Evolutionary conservation across 768 basidiomycete species (phyloP), one percentile per base, ranked within the genome.

Genomic region (Pleurotus tuber-regium): DNA sequence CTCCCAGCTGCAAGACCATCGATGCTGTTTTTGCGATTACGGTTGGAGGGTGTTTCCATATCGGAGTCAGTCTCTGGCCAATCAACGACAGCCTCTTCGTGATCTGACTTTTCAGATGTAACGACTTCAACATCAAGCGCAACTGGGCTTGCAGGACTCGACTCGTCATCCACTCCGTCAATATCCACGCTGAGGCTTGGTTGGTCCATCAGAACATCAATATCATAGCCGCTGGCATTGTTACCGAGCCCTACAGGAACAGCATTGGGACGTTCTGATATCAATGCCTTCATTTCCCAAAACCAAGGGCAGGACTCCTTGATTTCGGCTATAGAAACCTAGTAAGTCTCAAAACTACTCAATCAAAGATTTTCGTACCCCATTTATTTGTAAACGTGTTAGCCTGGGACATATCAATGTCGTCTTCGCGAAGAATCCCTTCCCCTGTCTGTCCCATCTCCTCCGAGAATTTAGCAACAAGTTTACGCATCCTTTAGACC

Each of bases 211-310:
- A 30, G 21, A 35, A 18, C 47, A 25, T 43, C 21, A 19, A 26
- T 11, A 21, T 55, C 46, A 26, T 47, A 1, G 2, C 21, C 44
- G 12, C 31, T 53, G 10, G 40, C 21, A 23, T 43, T 55, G 35
- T 63, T 59, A 3, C 60, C 58, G 5, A 63, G 43, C n/a, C 50
- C 52, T 1, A 48, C 43, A 23, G 48, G 59, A 21, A 50, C 43
- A 10, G 54, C 25, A 44, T 60, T 63, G 16, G 56, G 61, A 1
- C 54, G 55, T 31, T 55, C 47, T 4, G 43, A 52, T 30, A 61
- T 62, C 10, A 63, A 41, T 5, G 36, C 42, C 14, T 44, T 24
- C n/a, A 39, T 31, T 8, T 16, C 49, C 10, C 11, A 50, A 40
- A 41, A 29, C 49, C 49, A 50, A 18, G 49, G 49, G 25, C 36